phyloP scores from a whole-genome alignment of 1,139 yeast species.

The Scheffersomyces lignicola region DNA sequence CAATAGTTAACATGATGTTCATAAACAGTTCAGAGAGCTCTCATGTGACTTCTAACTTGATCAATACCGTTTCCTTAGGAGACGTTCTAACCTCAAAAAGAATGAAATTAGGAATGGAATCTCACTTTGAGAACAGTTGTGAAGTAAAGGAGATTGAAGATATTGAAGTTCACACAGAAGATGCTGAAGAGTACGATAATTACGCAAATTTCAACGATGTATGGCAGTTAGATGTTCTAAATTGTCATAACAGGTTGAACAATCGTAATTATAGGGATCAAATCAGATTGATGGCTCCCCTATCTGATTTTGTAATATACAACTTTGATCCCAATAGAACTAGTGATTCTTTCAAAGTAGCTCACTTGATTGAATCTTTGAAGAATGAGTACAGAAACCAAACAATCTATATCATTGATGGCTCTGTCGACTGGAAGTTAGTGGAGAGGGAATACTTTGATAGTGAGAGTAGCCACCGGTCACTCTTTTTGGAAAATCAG shows the following conservation, averaged over 20 bases:
- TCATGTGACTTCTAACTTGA: constrained; percentile 13
- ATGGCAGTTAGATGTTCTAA: constrained; percentile 2
- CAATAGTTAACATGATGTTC: constrained; percentile 19
- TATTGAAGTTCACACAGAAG: constrained; percentile 7
- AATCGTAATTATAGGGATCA: constrained; percentile 36
- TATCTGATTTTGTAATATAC: constrained; percentile 36
- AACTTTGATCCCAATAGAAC: constrained; percentile 21
- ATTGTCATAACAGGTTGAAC: constrained; percentile 19
- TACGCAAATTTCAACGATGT: constrained; percentile 15
- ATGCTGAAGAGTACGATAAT: constrained; percentile 11
- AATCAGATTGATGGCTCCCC: constrained; percentile 31
- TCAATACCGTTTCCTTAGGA: constrained; percentile 23
- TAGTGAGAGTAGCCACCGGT: constrained; percentile 15
- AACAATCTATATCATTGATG: constrained; percentile 13
- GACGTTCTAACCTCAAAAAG: constrained; percentile 16
- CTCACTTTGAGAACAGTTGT: not conserved
- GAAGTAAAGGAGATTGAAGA: constrained; percentile 3
- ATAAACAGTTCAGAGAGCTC: constrained; percentile 10
- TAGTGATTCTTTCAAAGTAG: constrained; percentile 12
- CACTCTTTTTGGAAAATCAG: constrained; percentile 5
- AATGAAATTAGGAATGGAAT: not conserved
- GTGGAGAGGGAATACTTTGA: constrained; percentile 16
- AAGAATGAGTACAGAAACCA: constrained; percentile 6
- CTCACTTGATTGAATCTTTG: constrained; percentile 6
- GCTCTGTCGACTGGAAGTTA: constrained; percentile 18